Base-by-base conservation (phyloP, 495 filamentous ascomycete genomes). In the Podospora pseudocomata region DNA sequence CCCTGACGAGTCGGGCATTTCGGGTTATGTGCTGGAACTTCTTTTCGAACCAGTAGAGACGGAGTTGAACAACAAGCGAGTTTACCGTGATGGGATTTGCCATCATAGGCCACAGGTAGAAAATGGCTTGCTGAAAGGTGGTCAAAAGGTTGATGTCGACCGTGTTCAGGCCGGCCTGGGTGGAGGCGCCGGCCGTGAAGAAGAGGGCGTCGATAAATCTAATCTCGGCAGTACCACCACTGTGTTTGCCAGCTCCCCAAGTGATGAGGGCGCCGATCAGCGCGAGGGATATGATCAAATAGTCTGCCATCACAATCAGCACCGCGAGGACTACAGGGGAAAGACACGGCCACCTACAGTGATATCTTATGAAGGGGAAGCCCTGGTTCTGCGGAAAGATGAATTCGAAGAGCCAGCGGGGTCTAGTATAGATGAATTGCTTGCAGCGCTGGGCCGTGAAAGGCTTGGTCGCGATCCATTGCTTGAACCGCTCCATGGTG, bases 41-140 rank as follows among this genome's bases (percentile, higher is more conserved):
- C 75, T 94, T 97, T 80, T 98, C 94, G 73, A 99, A 99, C 94
- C 94, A 98, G 79, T 97, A 97, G 4, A 98, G 81, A 2, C 95
- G 91, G 23, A 98, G 82, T 72, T 96, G 96, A 0, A 98, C 94
- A 32, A 98, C 90, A 34, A 86, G 89, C 6, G 89, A 85, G 75
- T 97, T 88, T 78, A 99, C 94, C 65, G 91, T 90, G 68, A 99
- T 97, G 3, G 95, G 95, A 58, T 93, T 99, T 39, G 90, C 86
- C 26, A 94, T 70, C 83, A 92, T 87, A 1, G 90, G 79, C 23
- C 91, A 78, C 39, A 91, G 72, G 65, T 90, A 93, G n/a, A 94
- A 73, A 34, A 90, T 78, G 11, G 92, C 70, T 75, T 90, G 95
- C 74, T 96, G 93, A 70, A 92, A 96, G 5, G 90, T 88, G 65